Base-by-base conservation (phyloP, 768 basidiomycete genomes). In the Leccinum broughii region DNA sequence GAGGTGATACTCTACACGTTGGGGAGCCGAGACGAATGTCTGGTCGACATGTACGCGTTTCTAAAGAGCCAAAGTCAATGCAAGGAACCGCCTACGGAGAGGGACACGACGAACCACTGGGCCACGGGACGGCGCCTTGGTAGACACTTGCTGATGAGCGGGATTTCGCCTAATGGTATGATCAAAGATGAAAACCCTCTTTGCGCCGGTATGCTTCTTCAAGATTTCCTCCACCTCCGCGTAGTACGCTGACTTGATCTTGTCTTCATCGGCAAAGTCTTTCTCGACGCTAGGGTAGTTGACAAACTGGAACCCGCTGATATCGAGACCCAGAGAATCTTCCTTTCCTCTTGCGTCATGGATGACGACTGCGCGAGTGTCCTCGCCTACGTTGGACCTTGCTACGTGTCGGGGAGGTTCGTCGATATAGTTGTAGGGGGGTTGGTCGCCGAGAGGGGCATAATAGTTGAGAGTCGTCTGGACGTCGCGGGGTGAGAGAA, bases 261-360 rank as follows among this genome's bases (percentile, higher is more conserved):
- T 65, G 39, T 72, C 77, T 30, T 80, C 77, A 55, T 81, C 72
- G 17, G 59, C 63, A 64, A 80, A 81, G 32, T 73, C 71, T 52
- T 75, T 78, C 69, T 77, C 77, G 54, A 63, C 57, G 56, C 75
- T 75, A 4, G 67, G 70, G 28, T 70, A 55, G 37, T 71, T 67
- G 28, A 74, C 55, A 63, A 77, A 77, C 62, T 77, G 74, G 68
- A 83, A 83, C n/a, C 82, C 81, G n/a, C 75, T 74, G 54, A 67
- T 67, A 56, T 81, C 80, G 44, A 78, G 70, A n/a, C 67, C 68
- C 6, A 72, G 58, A 1, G 60, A 32, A 41, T 62, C 60, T 26
- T 66, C 73, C 51, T 74, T 67, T 28, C 73, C 76, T 49, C 77
- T 72, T 6, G 76, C 56, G 46, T 78, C 72, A 48, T 75, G 69